Evolutionary conservation across 2,329 filamentous ascomycete species (phyloP), one percentile per base, ranked within the genome.

Genomic region (Aspergillus sojae): DNA sequence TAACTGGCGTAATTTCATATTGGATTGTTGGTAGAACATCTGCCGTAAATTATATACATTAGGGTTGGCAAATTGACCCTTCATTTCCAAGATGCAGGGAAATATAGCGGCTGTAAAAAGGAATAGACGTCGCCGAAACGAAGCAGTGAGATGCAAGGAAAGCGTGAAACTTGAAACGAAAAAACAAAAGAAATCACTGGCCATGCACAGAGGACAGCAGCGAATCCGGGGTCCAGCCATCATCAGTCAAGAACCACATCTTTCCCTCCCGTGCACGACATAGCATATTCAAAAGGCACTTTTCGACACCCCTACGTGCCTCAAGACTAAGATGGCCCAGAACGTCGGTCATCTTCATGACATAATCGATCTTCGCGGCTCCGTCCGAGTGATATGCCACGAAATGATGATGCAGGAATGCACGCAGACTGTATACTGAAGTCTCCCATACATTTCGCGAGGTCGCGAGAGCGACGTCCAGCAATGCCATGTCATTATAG

Each of bases 201-300:
- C 70, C 69, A 30, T 67, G 68, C 16, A 71, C 67, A n/a, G 66
- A 68, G 4, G 70, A 72, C 26, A 72, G 62, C 5, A 71, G 62
- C 16, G 69, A 70, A 61, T 72, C 68, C 11, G 68, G 69, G 1
- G 68, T 65, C 65, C 70, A 69, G 1, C 69, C 61, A 28, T 70
- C 65, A 57, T 70, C 70, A 11, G 64, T 23, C 21, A 65, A 53
- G 12, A 62, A 45, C 2, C 36, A 9, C 5, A 32, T 28, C 26
- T 57, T 56, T 5, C 62, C 61, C 10, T 65, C 61, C 19, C 63
- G 60, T 0, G 64, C 50, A 5, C 58, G 58, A 52, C 63, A 69
- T 7, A 72, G 63, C 62, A 72, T 41, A 62, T 69, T 72, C 6
- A 71, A 52, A 26, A 72, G 67, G 48, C 69, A 72, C 41, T 66